Evolutionary conservation across 169 alveolate species (phyloP), one percentile per base, ranked within the genome.

Genomic region (Plasmodium relictum): DNA sequence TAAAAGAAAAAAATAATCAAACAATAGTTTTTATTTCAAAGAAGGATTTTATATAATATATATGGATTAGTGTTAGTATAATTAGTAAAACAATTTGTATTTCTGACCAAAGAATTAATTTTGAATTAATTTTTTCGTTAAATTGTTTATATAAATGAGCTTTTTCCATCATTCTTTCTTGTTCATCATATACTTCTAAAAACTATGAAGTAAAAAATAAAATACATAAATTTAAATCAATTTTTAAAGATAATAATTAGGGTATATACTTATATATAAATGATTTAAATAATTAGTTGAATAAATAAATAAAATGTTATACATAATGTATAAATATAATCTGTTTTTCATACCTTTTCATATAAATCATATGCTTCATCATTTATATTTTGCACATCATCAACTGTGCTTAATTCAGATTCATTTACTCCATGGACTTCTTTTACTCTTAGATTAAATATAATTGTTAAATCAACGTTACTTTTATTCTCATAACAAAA

Each of bases 1-100:
- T 31, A 31, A 31, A 31, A 3, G 39, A 31, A 31, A 31, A 31
- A 1, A 31, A 2, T 54, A n/a, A 44, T 61, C 68, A 83, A 45
- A 83, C 91, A 20, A 83, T 83, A 6, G 91, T 83, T 83, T 83
- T 83, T 68, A 83, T 83, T 69, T 83, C 91, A 65, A 83, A 83
- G 66, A 83, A 83, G 44, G 91, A 83, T 48, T 83, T 83, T 54
- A 83, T 83, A 61, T 68, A 83, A 41, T 54, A 83, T 68, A 83
- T 83, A 44, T 83, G 91, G 54, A 83, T 26, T 68, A 83, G 5
- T 44, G 91, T 83, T 83, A 83, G 56, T 9, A 68, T 3, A 54
- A 83, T 69, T 69, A 83, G 22, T 31, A 83, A 62, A 39, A 83
- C 24, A 8, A 83, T 83, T 83, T 83, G 70, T 68, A 83, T 72